phyloP scores from a whole-genome alignment of 169 alveolate species.

The Miamiensis avidus region DNA sequence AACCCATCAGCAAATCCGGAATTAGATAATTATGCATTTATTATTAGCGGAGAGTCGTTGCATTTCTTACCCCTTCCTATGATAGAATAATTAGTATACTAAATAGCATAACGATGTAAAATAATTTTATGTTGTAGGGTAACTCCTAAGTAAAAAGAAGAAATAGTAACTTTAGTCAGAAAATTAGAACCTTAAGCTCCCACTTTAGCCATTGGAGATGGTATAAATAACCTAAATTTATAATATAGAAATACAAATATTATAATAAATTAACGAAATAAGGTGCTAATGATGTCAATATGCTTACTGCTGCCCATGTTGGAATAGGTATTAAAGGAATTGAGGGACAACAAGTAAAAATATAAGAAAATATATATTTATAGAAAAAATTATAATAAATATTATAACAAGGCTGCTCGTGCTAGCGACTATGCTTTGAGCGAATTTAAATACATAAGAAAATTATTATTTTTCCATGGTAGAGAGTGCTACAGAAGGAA shows the following conservation, averaged over 20 bases:
- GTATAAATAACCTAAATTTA: no score
- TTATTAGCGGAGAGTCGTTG: slow-evolving; percentile 30
- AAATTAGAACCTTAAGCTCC: not conserved
- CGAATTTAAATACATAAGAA: slow-evolving; percentile 66
- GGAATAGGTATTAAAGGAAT: slow-evolving; percentile 89
- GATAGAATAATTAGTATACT: slow-evolving; percentile 45
- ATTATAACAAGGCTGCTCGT: slow-evolving; percentile 64
- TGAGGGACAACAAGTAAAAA: slow-evolving; percentile 79
- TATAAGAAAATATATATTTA: no score
- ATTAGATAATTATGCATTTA: slow-evolving; percentile 5
- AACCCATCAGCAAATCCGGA: slow-evolving; percentile 12
- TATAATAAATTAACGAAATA: no score
- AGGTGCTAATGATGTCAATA: slow-evolving; percentile 92
- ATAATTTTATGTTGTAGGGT: slow-evolving; percentile 81
- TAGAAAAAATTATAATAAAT: no score
- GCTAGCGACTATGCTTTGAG: slow-evolving; percentile 79
- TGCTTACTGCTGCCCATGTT: slow-evolving; percentile 89
- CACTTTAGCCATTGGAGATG: not conserved
- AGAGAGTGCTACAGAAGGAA: slow-evolving; percentile 71
- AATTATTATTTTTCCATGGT: slow-evolving; percentile 76
- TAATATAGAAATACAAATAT: no score
- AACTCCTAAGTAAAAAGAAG: slow-evolving; percentile 85
- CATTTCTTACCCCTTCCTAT: slow-evolving; percentile 13
- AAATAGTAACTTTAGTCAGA: slow-evolving; percentile 70
- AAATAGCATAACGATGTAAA: slow-evolving; percentile 51